These are phyloP conservation scores for Sporothrix globosa DNA, from an alignment of 2,329 filamentous ascomycete species.

Conservation along the genomic window DNA sequence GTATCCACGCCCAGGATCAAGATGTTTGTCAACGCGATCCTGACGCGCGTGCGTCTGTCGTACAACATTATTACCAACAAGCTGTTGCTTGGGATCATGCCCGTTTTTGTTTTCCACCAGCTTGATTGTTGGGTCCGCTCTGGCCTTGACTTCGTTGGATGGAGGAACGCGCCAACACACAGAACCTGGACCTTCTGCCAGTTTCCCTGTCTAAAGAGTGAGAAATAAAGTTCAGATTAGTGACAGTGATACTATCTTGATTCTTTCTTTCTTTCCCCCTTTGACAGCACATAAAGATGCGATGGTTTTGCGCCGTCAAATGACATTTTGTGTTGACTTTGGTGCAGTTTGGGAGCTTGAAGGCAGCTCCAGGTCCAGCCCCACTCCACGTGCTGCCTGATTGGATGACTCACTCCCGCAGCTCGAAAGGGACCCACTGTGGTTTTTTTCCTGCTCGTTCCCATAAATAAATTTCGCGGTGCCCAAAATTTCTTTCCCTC, in stretches of 20 bases:
- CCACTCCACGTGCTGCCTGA: slow-evolving; percentile 22
- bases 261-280: too few species aligned
- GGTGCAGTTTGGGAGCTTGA: not conserved
- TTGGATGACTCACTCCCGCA: slow-evolving; percentile 18
- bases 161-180: too few species aligned
- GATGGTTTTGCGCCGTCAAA: too few species aligned
- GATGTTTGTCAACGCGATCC: slow-evolving; percentile 29
- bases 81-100: not conserved
- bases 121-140: not conserved
- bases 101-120: not conserved
- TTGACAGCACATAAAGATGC: too few species aligned
- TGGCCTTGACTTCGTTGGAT: too few species aligned
- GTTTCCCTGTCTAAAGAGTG: too few species aligned
- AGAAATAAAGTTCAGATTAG: too few species aligned
- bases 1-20: slow-evolving; percentile 14
- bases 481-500: not conserved
- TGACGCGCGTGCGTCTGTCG: slow-evolving; percentile 4
- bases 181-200: too few species aligned
- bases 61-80: not conserved
- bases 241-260: too few species aligned
- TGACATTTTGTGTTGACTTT: not conserved
- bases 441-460: slow-evolving; percentile 7
- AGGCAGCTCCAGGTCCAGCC: not conserved
- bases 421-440: slow-evolving; percentile 21
- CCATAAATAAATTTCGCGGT: slow-evolving; percentile 29